These are phyloP conservation scores for Chrysoporthe deuterocubensis DNA, from an alignment of 2,329 filamentous ascomycete genomes.

Conservation along the genomic window DNA sequence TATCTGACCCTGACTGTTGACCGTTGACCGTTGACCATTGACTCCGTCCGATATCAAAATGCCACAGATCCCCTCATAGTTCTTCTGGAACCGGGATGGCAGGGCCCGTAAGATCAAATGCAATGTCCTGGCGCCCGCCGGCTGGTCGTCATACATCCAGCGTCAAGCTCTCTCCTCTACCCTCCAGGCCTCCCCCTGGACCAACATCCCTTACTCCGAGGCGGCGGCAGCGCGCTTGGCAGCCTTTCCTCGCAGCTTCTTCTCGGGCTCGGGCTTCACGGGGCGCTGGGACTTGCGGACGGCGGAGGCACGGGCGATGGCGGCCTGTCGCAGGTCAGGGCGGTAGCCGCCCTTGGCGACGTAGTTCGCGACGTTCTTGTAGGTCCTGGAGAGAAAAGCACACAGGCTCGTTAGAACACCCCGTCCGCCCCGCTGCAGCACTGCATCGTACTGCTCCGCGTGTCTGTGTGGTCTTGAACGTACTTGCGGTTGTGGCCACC, in stretches of 20 bases:
- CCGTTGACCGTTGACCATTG: conserved; percentile 27
- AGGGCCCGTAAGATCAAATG: conserved; percentile 13
- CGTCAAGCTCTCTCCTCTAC: conserved; percentile 23
- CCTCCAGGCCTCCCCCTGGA: not conserved
- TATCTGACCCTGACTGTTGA: conserved; percentile 18
- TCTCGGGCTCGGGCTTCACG: conserved; percentile 74
- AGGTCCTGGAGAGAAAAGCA: conserved; percentile 63
- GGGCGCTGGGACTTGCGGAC: conserved; percentile 79
- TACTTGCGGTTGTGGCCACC: conserved; percentile 74
- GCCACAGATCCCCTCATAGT: conserved; percentile 20
- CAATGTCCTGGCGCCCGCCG: conserved; percentile 17
- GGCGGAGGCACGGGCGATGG: conserved; percentile 85
- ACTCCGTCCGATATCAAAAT: conserved; percentile 30
- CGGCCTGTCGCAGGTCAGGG: conserved; percentile 73
- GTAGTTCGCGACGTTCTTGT: conserved; percentile 82
- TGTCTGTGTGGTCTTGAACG: conserved; percentile 50
- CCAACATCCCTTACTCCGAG: conserved; percentile 43
- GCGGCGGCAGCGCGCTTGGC: conserved; percentile 71
- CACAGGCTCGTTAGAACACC: not conserved
- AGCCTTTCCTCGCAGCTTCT: conserved; percentile 80
- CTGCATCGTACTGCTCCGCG: not conserved
- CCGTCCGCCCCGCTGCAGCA: not conserved
- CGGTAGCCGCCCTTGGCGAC: conserved; percentile 87
- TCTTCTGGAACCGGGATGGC: conserved; percentile 16
- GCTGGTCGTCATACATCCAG: conserved; percentile 11